Evolutionary conservation across 2,329 filamentous ascomycete species (phyloP).

Genomic region (Plenodomus tracheiphilus): DNA sequence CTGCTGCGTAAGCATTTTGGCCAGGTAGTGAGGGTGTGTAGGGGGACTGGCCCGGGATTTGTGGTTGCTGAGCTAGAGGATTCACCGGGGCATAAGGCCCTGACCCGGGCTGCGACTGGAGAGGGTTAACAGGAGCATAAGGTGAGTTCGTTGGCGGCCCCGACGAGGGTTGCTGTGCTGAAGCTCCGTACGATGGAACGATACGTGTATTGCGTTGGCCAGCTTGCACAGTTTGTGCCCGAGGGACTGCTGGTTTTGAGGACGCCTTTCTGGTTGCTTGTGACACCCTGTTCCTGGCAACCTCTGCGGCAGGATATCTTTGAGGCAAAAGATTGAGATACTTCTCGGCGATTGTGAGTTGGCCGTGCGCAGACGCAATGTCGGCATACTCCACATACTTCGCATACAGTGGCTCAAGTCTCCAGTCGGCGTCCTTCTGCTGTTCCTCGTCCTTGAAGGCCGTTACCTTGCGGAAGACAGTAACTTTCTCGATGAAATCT

Average conservation of each 20-base stretch:
- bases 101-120: constrained; percentile 29
- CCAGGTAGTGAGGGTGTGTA: constrained; percentile 13
- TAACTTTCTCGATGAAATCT: constrained; percentile 97
- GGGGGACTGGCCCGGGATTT: constrained; percentile 23
- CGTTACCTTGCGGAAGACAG: constrained; percentile 90
- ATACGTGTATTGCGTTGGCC: constrained; percentile 39
- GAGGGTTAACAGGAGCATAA: constrained; percentile 32
- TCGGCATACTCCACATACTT: constrained; percentile 98
- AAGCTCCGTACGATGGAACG: constrained; percentile 41
- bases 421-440: constrained; percentile 77
- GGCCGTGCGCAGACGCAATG: constrained; percentile 87
- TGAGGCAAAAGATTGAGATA: constrained; percentile 86
- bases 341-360: constrained; percentile 82
- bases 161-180: constrained; percentile 16
- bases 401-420: constrained; percentile 82
- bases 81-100: constrained; percentile 30
- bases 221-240: constrained; percentile 43
- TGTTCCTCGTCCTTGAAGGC: constrained; percentile 84
- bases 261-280: constrained; percentile 73
- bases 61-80: constrained; percentile 34
- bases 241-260: constrained; percentile 46
- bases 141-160: constrained; percentile 26
- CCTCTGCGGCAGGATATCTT: constrained; percentile 82
- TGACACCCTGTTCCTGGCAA: constrained; percentile 81
- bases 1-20: constrained; percentile 50